Conservation (phyloP, 768 basidiomycete species). For the Boletus subcaerulescens region DNA sequence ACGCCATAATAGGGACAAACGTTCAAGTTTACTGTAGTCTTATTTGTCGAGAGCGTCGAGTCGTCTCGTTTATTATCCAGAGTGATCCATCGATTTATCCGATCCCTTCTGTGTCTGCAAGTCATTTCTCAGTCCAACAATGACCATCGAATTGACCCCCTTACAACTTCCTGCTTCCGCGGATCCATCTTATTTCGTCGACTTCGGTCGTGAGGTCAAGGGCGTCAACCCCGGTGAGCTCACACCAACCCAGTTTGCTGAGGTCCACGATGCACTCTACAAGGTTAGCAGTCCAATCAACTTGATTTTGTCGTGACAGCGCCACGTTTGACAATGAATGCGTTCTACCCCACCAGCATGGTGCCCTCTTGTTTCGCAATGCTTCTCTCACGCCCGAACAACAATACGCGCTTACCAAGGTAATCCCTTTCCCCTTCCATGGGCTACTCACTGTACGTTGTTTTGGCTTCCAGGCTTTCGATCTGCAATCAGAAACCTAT, state of each 20-base stretch:
- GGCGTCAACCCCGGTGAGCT: constrained; percentile 66
- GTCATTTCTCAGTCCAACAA: constrained; percentile 22
- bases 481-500: constrained; percentile 55
- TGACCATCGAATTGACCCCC: constrained; percentile 65
- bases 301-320: too few relatives aligned
- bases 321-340: background rate
- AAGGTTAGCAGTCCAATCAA: background rate
- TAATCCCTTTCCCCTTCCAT: constrained; percentile 18
- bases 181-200: constrained; percentile 57
- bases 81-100: too few relatives aligned
- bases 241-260: constrained; percentile 55
- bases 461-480: constrained; percentile 58
- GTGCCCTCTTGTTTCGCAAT: constrained; percentile 69
- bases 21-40: too few relatives aligned
- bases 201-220: constrained; percentile 75
- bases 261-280: constrained; percentile 70
- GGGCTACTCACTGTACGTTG: background rate
- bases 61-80: too few relatives aligned
- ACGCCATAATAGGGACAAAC: too few relatives aligned
- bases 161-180: constrained; percentile 74
- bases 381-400: constrained; percentile 53
- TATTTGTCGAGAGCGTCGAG: too few relatives aligned
- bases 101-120: too few relatives aligned
- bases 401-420: constrained; percentile 62
- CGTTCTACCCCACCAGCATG: constrained; percentile 44